Percentiles rank a stretch among this genome's conserved stretches.
phyloP scores from a whole-genome alignment of 1,139 yeast species.

The Saccharomyces hybrid region DNA sequence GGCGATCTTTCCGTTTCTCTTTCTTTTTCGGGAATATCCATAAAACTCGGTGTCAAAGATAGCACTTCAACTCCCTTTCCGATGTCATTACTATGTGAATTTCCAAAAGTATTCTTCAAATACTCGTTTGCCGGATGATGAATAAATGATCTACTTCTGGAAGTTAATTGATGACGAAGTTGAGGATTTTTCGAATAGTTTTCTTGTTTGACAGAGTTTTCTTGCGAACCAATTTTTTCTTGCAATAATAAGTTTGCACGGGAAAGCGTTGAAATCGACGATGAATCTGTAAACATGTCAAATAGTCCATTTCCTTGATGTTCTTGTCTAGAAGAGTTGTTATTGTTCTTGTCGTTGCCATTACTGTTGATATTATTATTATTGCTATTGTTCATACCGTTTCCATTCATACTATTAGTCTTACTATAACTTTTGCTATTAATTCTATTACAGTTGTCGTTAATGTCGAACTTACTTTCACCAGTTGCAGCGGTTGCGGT shows the following conservation, averaged over 20 bases:
- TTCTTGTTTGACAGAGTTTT: constrained; percentile 3
- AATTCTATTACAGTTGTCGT: neutral
- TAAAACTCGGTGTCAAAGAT: constrained; percentile 35
- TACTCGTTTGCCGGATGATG: constrained; percentile 8
- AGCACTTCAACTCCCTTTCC: constrained; percentile 33
- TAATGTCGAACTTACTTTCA: neutral
- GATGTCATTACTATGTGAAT: constrained; percentile 19
- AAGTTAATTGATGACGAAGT: neutral
- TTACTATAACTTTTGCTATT: neutral
- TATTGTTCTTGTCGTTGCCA: neutral
- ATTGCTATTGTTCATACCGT: neutral
- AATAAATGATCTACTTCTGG: neutral
- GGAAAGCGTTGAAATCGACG: constrained; percentile 19
- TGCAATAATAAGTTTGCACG: constrained; percentile 17
- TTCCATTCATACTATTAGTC: neutral
- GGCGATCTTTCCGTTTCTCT: neutral
- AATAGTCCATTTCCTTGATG: constrained; percentile 32
- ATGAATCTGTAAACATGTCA: constrained; percentile 34
- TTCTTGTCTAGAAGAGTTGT: constrained; percentile 2
- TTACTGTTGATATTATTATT: neutral
- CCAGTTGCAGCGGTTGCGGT: constrained; percentile 4
- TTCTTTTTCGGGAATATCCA: constrained; percentile 30
- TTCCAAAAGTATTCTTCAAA: constrained; percentile 9
- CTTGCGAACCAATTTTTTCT: constrained; percentile 10
- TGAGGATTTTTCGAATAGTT: constrained; percentile 4